Evolutionary conservation across 495 filamentous ascomycete genomes (phyloP).

Genomic region (Tuber melanosporum): DNA sequence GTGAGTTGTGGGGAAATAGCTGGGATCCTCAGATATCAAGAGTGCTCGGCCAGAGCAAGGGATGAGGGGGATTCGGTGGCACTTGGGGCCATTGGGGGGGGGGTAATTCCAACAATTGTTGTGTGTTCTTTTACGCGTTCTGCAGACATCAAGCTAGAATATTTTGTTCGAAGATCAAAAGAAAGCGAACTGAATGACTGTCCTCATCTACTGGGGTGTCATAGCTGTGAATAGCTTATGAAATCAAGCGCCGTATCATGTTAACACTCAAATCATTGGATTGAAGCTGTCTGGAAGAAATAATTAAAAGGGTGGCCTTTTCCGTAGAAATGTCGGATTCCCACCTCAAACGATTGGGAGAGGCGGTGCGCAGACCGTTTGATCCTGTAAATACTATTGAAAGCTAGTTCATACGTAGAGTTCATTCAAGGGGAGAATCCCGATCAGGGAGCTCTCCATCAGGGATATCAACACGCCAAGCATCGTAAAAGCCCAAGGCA

Average conservation of each 20-base stretch:
- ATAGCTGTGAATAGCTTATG: background rate
- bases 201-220: background rate
- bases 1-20: conserved; percentile 10
- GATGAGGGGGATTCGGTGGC: background rate
- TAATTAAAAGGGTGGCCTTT: background rate
- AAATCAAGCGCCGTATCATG: background rate
- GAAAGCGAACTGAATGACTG: background rate
- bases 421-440: background rate
- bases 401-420: background rate
- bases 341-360: background rate
- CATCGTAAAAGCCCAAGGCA: conserved; percentile 15
- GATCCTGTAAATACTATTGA: background rate
- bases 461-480: conserved; percentile 22
- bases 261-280: background rate
- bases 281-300: background rate
- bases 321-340: background rate
- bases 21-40: conserved; percentile 25
- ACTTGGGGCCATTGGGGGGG: background rate
- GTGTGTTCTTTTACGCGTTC: background rate
- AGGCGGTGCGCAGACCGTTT: background rate
- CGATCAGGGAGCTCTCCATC: background rate
- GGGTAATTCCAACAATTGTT: background rate
- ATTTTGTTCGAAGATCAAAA: background rate
- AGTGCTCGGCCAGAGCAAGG: background rate
- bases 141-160: background rate